Evolutionary conservation across 176 grass and related monocot species (phyloP).

Genomic region (Rhynchospora breviuscula): DNA sequence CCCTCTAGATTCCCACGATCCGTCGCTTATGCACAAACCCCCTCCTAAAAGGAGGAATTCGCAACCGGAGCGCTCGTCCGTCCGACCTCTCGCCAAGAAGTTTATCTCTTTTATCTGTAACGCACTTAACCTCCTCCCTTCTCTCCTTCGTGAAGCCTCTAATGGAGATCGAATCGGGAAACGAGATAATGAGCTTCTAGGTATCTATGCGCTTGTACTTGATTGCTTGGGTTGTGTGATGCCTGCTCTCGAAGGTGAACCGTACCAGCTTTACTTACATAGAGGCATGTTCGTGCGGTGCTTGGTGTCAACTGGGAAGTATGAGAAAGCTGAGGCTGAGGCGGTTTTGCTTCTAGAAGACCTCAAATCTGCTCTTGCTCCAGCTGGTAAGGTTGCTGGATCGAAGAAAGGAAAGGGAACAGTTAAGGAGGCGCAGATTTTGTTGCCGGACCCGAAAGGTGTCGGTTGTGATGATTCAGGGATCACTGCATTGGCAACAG

Average conservation of each 20-base stretch:
- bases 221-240: slow-evolving; percentile 57
- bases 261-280: slow-evolving; percentile 62
- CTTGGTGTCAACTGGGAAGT: slow-evolving; percentile 48
- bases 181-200: slow-evolving; percentile 38
- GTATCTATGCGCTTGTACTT: slow-evolving; percentile 46
- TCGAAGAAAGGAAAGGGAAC: slow-evolving; percentile 27
- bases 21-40: slow-evolving; percentile 31
- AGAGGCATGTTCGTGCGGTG: slow-evolving; percentile 42
- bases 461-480: slow-evolving; percentile 50
- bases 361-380: slow-evolving; percentile 38
- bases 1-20: slow-evolving; percentile 23
- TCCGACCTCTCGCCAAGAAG: slow-evolving; percentile 55
- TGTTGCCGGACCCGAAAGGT: slow-evolving; percentile 28
- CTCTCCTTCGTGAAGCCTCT: slow-evolving; percentile 39
- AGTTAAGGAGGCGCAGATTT: slow-evolving; percentile 22
- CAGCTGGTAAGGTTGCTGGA: slow-evolving; percentile 20
- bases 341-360: slow-evolving; percentile 40
- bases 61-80: slow-evolving; percentile 9
- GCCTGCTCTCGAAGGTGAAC: slow-evolving; percentile 64
- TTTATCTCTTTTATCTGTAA: slow-evolving; percentile 62
- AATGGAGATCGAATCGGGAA: not conserved
- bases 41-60: slow-evolving; percentile 18
- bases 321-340: slow-evolving; percentile 45
- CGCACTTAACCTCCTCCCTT: slow-evolving; percentile 55
- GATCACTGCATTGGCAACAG: slow-evolving; percentile 40